Evolutionary conservation across 169 alveolate species (phyloP).

Genomic region (Plasmodium coatneyi): DNA sequence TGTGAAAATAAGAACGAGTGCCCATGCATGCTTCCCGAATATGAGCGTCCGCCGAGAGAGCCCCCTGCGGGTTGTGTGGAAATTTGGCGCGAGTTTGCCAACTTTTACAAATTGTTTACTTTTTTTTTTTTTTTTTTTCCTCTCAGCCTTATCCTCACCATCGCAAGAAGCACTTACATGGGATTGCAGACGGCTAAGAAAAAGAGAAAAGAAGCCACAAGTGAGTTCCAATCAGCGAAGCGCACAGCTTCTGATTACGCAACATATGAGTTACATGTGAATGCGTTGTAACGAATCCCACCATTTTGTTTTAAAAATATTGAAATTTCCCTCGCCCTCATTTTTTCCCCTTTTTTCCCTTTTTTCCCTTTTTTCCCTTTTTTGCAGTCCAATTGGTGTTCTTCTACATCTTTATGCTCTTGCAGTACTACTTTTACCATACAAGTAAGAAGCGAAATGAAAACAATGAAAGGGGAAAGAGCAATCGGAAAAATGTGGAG

Average conservation of each 20-base stretch:
- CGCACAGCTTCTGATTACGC: background rate
- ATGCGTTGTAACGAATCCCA: background rate
- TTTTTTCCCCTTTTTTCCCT: background rate
- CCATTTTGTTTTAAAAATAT: background rate
- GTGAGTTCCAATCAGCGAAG: conserved; percentile 1
- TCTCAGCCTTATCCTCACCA: conserved; percentile 18
- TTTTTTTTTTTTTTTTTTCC: background rate
- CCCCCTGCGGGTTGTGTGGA: background rate
- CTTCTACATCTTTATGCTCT: background rate
- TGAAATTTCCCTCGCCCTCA: background rate
- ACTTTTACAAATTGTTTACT: background rate
- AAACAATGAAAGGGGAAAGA: background rate
- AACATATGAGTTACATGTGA: background rate
- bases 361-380: background rate
- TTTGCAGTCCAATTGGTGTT: conserved; percentile 28
- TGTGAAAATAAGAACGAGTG: background rate
- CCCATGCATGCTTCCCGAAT: background rate
- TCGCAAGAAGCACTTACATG: conserved; percentile 19
- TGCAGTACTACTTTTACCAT: conserved; percentile 43
- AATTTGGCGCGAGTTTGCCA: background rate
- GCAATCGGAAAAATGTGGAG: background rate
- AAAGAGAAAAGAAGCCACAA: conserved; percentile 43
- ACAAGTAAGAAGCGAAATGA: conserved; percentile 33
- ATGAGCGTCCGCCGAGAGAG: background rate
- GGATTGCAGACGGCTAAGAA: conserved; percentile 60